Conservation (phyloP, 805 yeast genomes). For the Lachancea sp. region DNA sequence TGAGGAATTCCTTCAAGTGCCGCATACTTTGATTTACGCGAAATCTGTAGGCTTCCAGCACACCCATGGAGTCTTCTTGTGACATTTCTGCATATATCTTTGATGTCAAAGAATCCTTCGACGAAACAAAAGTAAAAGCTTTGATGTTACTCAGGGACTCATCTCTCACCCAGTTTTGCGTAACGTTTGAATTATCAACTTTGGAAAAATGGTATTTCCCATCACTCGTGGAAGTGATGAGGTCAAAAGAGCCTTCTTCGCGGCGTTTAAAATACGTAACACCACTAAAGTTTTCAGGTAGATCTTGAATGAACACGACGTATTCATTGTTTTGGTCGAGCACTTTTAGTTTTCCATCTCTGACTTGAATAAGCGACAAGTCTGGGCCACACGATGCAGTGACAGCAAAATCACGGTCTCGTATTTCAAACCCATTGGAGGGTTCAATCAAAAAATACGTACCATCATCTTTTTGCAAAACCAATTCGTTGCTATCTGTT, state of each 20-base stretch:
- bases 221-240: slow-evolving; percentile 14
- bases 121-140: slow-evolving; percentile 28
- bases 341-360: slow-evolving; percentile 13
- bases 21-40: slow-evolving; percentile 23
- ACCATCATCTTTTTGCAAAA: slow-evolving; percentile 11
- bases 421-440: slow-evolving; percentile 19
- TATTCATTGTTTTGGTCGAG: slow-evolving; percentile 17
- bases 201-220: slow-evolving; percentile 16
- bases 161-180: slow-evolving; percentile 38
- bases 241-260: slow-evolving; percentile 11
- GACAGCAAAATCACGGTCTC: slow-evolving; percentile 10
- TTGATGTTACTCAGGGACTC: slow-evolving; percentile 37
- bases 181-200: slow-evolving; percentile 20
- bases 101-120: slow-evolving; percentile 16
- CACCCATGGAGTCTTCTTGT: slow-evolving; percentile 14
- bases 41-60: slow-evolving; percentile 24
- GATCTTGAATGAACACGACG: slow-evolving; percentile 13
- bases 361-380: slow-evolving; percentile 7
- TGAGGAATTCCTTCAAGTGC: slow-evolving; percentile 15
- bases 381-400: slow-evolving; percentile 18
- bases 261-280: slow-evolving; percentile 20
- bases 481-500: slow-evolving; percentile 9
- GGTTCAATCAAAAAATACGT: slow-evolving; percentile 10
- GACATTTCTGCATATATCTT: slow-evolving; percentile 18
- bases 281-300: slow-evolving; percentile 14